A percentile compares a stretch with the other conserved stretches of the same genome.
phyloP scores from a whole-genome alignment of 2,329 filamentous ascomycete genomes.

The Claviceps africana region DNA sequence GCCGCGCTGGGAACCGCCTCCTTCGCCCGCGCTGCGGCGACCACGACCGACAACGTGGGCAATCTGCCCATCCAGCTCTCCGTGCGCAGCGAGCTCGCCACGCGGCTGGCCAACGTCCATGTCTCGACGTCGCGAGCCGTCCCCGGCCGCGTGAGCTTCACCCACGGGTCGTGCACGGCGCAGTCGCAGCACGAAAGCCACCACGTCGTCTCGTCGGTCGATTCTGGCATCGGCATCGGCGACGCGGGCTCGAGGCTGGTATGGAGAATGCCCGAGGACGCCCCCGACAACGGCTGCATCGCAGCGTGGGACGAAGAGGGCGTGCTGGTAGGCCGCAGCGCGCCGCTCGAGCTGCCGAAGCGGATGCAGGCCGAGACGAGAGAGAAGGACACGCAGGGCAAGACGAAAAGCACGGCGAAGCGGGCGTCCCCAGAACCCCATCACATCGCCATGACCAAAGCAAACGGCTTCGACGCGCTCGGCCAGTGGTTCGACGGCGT shows the following conservation, averaged over 20 bases:
- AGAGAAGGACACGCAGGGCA: no score
- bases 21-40: not conserved
- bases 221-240: not conserved
- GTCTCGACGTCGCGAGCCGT: conserved; percentile 7
- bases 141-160: conserved; percentile 8
- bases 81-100: conserved; percentile 18
- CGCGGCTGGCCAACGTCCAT: conserved; percentile 21
- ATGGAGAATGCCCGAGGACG: conserved; percentile 6
- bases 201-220: conserved; percentile 7
- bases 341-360: conserved; percentile 15
- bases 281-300: conserved; percentile 23
- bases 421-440: conserved; percentile 1
- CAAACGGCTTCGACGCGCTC: conserved; percentile 29
- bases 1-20: not conserved
- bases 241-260: conserved; percentile 3
- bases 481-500: conserved; percentile 57
- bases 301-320: conserved; percentile 23
- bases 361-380: conserved; percentile 1
- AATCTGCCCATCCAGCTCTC: conserved; percentile 19
- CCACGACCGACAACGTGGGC: not conserved
- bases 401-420: not conserved
- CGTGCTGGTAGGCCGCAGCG: conserved; percentile 21
- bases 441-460: conserved; percentile 33
- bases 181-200: conserved; percentile 8
- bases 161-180: conserved; percentile 10